These are phyloP conservation scores for Diaporthe capsici DNA, from an alignment of 2,329 filamentous ascomycete species.

Conservation along the genomic window DNA sequence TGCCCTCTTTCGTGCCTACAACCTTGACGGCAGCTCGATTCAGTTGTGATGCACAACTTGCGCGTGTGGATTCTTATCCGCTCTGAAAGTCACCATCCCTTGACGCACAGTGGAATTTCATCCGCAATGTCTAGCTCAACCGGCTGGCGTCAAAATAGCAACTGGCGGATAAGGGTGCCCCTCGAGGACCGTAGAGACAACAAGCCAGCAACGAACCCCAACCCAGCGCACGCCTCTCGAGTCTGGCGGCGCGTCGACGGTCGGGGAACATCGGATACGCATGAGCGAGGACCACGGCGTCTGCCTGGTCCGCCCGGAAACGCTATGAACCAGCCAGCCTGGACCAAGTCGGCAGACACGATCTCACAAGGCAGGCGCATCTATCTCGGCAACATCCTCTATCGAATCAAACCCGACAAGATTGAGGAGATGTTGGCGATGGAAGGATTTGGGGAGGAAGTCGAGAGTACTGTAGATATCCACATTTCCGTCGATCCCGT, in stretches of 20 bases:
- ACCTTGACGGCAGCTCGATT: not conserved
- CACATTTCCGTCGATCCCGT: conserved; percentile 79
- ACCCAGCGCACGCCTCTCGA: not conserved
- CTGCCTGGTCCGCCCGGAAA: no score
- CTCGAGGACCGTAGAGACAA: not conserved
- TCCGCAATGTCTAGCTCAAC: not conserved
- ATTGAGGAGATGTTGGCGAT: conserved; percentile 52
- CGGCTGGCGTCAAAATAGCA: not conserved
- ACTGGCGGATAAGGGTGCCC: not conserved
- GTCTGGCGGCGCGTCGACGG: not conserved
- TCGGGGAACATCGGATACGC: not conserved
- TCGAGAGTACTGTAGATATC: conserved; percentile 60
- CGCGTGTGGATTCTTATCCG: not conserved
- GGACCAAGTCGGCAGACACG: not conserved
- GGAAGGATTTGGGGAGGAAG: conserved; percentile 54
- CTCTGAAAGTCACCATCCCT: not conserved
- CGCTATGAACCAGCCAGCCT: not conserved
- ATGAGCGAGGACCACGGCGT: not conserved
- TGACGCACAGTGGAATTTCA: not conserved
- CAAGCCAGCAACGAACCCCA: no score
- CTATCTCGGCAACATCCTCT: conserved; percentile 75
- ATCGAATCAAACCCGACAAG: conserved; percentile 62
- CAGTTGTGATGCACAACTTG: not conserved
- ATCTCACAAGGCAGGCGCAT: conserved; percentile 57
- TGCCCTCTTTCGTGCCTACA: not conserved